phyloP scores from a whole-genome alignment of 371 early-diverging fungal species.

The Mucor mucedo region DNA sequence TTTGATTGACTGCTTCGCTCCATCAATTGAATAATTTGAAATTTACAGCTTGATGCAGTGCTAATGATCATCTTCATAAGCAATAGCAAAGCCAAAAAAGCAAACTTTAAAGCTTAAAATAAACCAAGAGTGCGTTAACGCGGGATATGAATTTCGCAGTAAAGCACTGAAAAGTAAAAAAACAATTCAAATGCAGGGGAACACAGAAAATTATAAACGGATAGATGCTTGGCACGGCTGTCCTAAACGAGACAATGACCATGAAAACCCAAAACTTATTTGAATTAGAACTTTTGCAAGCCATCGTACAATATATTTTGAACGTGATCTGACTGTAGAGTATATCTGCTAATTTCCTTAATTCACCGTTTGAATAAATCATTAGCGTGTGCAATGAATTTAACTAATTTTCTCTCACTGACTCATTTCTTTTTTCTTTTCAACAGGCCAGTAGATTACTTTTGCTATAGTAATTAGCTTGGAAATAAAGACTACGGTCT shows the following conservation, averaged over 20 bases:
- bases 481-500: too few species aligned
- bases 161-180: neutral
- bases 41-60: neutral
- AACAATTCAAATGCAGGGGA: neutral
- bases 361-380: neutral
- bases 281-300: neutral
- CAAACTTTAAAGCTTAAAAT: neutral
- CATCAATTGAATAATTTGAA: too few species aligned
- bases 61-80: too few species aligned
- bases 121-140: neutral
- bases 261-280: neutral
- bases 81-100: too few species aligned
- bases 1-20: too few species aligned
- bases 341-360: neutral
- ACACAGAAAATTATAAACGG: constrained; percentile 6
- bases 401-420: too few species aligned
- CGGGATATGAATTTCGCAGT: neutral
- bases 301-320: neutral
- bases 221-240: constrained; percentile 1
- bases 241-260: constrained; percentile 3
- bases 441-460: too few species aligned
- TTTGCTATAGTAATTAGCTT: too few species aligned
- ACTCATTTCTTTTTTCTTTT: too few species aligned
- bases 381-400: too few species aligned
- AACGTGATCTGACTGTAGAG: neutral